Conservation (phyloP, 2,329 filamentous ascomycete genomes). For the Alternaria angustiovoidea region DNA sequence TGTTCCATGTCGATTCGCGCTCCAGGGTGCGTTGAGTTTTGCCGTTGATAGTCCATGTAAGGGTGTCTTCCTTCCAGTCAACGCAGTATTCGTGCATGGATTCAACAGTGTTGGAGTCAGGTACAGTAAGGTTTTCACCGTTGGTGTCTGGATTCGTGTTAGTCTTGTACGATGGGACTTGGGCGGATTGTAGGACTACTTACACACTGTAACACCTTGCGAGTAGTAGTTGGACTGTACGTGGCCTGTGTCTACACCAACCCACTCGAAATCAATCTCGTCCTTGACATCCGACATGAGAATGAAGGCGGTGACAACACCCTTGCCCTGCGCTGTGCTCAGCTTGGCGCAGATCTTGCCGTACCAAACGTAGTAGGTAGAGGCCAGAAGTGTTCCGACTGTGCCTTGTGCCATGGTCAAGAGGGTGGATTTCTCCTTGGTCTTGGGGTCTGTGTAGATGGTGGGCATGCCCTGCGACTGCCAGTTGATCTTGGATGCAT, state of each 20-base stretch:
- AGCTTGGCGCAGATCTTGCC: slow-evolving; percentile 87
- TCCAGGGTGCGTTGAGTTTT: slow-evolving; percentile 76
- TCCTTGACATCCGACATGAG: slow-evolving; percentile 95
- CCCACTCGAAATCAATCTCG: slow-evolving; percentile 96
- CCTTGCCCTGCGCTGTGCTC: slow-evolving; percentile 82
- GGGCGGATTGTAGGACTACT: slow-evolving; percentile 49
- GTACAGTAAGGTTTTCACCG: slow-evolving; percentile 71
- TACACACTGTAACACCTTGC: slow-evolving; percentile 91
- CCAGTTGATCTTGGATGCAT: slow-evolving; percentile 83
- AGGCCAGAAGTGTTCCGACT: slow-evolving; percentile 85
- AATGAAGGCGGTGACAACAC: slow-evolving; percentile 98
- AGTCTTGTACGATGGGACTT: slow-evolving; percentile 13
- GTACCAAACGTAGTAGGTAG: slow-evolving; percentile 94
- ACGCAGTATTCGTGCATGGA: slow-evolving; percentile 88
- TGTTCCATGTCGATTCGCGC: slow-evolving; percentile 84
- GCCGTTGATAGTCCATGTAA: slow-evolving; percentile 90
- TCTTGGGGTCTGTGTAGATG: slow-evolving; percentile 63
- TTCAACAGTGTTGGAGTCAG: slow-evolving; percentile 73
- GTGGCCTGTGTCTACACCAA: slow-evolving; percentile 78
- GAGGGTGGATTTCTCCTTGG: slow-evolving; percentile 60
- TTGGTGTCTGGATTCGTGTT: slow-evolving; percentile 69
- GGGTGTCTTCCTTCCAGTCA: slow-evolving; percentile 85
- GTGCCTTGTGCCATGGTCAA: slow-evolving; percentile 89
- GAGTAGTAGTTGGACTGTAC: slow-evolving; percentile 98
- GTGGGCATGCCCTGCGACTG: slow-evolving; percentile 82